Evolutionary conservation across 1,284 basidiomycete species (phyloP).

Genomic region (Leucoagaricus sp.): DNA sequence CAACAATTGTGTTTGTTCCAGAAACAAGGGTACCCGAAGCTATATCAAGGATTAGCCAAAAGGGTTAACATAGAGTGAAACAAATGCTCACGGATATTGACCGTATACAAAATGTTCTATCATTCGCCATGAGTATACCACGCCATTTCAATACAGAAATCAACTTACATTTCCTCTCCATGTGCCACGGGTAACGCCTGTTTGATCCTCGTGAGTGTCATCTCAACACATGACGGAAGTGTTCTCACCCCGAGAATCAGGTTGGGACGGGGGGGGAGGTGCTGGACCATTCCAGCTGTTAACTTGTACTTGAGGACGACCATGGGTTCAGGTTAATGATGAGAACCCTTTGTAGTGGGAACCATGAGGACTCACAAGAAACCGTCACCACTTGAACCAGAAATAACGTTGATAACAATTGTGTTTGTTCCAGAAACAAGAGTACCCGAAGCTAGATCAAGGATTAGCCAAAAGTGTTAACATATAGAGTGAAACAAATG

Average conservation of each 20-base stretch:
- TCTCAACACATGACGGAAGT: neutral
- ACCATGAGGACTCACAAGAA: conserved; percentile 36
- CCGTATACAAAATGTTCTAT: conserved; percentile 34
- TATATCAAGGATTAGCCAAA: conserved; percentile 10
- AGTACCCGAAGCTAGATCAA: conserved; percentile 27
- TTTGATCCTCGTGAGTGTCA: neutral
- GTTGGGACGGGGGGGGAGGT: conserved; percentile 32
- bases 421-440: conserved; percentile 31
- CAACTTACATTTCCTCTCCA: conserved; percentile 35
- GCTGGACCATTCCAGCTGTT: conserved; percentile 31
- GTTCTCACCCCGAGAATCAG: conserved; percentile 23
- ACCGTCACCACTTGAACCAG: conserved; percentile 32
- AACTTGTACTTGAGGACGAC: conserved; percentile 32
- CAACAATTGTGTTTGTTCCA: too few relatives aligned
- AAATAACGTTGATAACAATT: conserved; percentile 33
- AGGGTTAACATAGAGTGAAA: neutral
- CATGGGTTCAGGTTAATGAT: too few relatives aligned
- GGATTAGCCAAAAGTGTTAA: neutral
- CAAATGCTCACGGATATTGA: conserved; percentile 31
- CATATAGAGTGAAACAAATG: neutral
- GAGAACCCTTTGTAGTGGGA: too few relatives aligned
- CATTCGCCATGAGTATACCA: neutral
- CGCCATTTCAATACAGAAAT: neutral
- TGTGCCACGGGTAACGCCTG: conserved; percentile 32
- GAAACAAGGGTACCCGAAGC: conserved; percentile 31